Conservation (phyloP, 2,329 filamentous ascomycete genomes). For the Talaromyces pinophilus region DNA sequence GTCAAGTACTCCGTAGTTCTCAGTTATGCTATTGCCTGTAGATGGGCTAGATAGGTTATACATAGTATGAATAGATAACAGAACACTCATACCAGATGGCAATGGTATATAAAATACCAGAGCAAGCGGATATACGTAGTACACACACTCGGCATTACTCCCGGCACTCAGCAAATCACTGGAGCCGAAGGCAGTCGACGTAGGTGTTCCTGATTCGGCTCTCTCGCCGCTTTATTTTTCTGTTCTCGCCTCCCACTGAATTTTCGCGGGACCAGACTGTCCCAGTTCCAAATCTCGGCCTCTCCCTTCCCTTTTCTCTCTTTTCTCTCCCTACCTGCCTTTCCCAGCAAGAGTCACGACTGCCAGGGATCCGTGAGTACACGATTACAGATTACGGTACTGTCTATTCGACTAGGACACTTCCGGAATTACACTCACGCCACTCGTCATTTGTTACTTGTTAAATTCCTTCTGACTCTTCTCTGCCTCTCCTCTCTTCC, state of each 20-base stretch:
- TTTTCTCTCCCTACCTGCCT: neutral
- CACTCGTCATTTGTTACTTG: neutral
- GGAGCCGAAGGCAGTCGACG: neutral
- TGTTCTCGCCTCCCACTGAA: slow-evolving; percentile 9
- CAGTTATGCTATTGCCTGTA: too few relatives aligned
- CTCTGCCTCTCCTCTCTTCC: slow-evolving; percentile 14
- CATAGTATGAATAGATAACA: neutral
- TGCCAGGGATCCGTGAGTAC: neutral
- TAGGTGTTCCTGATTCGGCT: slow-evolving; percentile 14
- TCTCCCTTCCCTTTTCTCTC: neutral
- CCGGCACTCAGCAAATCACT: slow-evolving; percentile 12
- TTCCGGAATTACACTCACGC: neutral
- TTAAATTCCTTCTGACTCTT: neutral
- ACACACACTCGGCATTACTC: neutral
- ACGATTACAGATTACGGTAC: neutral
- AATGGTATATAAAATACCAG: neutral
- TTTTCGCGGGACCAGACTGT: neutral
- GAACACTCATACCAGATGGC: neutral
- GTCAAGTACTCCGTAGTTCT: too few relatives aligned
- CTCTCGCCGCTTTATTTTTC: slow-evolving; percentile 1
- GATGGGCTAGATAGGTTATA: too few relatives aligned
- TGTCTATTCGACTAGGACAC: neutral
- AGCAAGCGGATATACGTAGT: neutral
- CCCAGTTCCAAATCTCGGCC: neutral
- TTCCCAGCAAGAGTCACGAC: slow-evolving; percentile 3